Conservation (phyloP, 2,329 filamentous ascomycete genomes). For the Beauveria brongniartii region DNA sequence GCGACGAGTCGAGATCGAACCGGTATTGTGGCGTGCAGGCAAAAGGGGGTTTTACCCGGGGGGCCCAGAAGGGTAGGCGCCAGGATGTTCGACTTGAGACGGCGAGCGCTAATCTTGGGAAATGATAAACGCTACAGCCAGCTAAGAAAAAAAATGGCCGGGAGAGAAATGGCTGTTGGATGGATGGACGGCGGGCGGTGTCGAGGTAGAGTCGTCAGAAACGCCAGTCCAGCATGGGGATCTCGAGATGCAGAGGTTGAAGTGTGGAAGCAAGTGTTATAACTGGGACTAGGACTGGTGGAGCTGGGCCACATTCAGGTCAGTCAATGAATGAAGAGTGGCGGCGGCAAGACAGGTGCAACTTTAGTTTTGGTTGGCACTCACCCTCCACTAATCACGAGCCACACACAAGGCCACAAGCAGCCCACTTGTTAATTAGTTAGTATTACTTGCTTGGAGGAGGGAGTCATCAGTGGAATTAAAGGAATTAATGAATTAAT, state of each 20-base stretch:
- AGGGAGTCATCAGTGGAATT: background rate
- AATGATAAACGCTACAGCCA: slow-evolving; percentile 8
- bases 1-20: slow-evolving; percentile 4
- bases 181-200: slow-evolving; percentile 3
- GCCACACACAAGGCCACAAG: background rate
- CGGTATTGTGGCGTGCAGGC: background rate
- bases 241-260: slow-evolving; percentile 7
- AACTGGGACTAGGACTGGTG: background rate
- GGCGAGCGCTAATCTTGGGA: background rate
- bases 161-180: background rate
- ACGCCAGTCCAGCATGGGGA: slow-evolving; percentile 5
- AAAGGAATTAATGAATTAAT: background rate
- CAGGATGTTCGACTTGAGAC: background rate
- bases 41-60: slow-evolving; percentile 9
- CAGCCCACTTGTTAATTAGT: background rate
- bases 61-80: background rate
- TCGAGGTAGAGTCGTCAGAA: slow-evolving; percentile 6
- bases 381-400: background rate
- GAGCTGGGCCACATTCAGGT: background rate
- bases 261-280: slow-evolving; percentile 9
- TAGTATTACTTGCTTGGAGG: background rate
- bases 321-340: slow-evolving; percentile 1
- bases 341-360: background rate
- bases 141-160: slow-evolving; percentile 7
- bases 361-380: background rate